These are phyloP conservation scores for Hirschfeldia incana DNA, from an alignment of 345 rosid species.

Conservation along the genomic window DNA sequence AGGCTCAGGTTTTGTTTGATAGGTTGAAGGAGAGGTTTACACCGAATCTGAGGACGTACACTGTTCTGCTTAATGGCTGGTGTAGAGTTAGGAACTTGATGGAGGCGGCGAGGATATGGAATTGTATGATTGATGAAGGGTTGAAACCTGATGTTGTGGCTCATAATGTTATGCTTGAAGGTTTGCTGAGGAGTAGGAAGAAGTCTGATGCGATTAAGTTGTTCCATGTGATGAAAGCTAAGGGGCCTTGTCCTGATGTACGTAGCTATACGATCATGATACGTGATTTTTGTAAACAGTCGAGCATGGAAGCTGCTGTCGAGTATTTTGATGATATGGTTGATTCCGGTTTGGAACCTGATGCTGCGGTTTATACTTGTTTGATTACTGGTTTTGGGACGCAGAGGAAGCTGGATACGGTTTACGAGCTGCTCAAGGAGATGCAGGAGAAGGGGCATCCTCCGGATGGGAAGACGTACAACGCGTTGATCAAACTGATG, in stretches of 20 bases:
- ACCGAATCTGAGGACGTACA: slow-evolving; percentile 72
- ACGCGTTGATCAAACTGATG: slow-evolving; percentile 76
- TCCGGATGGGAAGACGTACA: slow-evolving; percentile 83
- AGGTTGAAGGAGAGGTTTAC: slow-evolving; percentile 68
- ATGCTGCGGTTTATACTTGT: slow-evolving; percentile 80
- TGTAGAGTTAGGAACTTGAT: slow-evolving; percentile 72
- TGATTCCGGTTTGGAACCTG: slow-evolving; percentile 57
- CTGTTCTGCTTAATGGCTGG: slow-evolving; percentile 81
- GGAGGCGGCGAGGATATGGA: slow-evolving; percentile 95
- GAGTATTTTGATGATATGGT: slow-evolving; percentile 80
- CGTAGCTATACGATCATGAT: slow-evolving; percentile 76
- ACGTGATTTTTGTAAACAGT: slow-evolving; percentile 69
- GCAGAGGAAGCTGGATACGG: slow-evolving; percentile 65
- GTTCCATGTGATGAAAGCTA: slow-evolving; percentile 79
- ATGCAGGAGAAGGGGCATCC: slow-evolving; percentile 78
- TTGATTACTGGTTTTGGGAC: slow-evolving; percentile 83
- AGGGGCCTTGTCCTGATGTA: slow-evolving; percentile 72
- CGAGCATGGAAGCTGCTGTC: slow-evolving; percentile 66
- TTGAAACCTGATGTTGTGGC: slow-evolving; percentile 72
- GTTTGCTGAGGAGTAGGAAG: slow-evolving; percentile 66
- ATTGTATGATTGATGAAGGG: slow-evolving; percentile 80
- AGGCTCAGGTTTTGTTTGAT: slow-evolving; percentile 71
- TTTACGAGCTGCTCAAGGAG: slow-evolving; percentile 64
- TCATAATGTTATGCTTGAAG: slow-evolving; percentile 77
- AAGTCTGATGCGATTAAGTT: slow-evolving; percentile 78